Evolutionary conservation across 495 filamentous ascomycete species (phyloP).

Genomic region (Podospora pseudocomata): DNA sequence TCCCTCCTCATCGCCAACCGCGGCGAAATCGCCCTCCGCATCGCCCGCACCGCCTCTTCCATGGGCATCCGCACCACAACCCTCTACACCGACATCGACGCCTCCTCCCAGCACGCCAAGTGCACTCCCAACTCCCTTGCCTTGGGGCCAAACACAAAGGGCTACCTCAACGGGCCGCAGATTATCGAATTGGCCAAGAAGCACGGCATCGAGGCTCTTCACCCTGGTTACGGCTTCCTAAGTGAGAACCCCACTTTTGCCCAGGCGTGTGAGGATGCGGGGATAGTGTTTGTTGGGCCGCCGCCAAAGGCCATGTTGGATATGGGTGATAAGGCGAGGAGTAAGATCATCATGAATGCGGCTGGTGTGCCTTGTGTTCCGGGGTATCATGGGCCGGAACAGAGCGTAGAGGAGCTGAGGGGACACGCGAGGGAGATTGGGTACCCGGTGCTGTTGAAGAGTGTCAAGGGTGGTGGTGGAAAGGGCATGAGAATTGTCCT

Average conservation of each 20-base stretch:
- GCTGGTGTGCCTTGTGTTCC: constrained; percentile 95
- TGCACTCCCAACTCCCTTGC: constrained; percentile 78
- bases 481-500: constrained; percentile 98
- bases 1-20: constrained; percentile 95
- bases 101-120: constrained; percentile 79
- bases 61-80: constrained; percentile 93
- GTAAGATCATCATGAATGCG: constrained; percentile 90
- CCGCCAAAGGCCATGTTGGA: constrained; percentile 90
- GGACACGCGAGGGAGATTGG: constrained; percentile 73
- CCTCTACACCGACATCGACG: constrained; percentile 91
- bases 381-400: constrained; percentile 87
- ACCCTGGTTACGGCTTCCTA: constrained; percentile 96
- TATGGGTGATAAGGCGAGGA: constrained; percentile 92
- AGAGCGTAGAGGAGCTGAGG: constrained; percentile 68
- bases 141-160: constrained; percentile 54
- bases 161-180: constrained; percentile 84
- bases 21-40: constrained; percentile 93
- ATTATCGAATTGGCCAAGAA: constrained; percentile 85
- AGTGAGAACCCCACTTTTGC: constrained; percentile 95
- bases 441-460: constrained; percentile 94
- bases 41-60: constrained; percentile 76
- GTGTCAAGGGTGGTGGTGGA: constrained; percentile 92
- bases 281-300: constrained; percentile 91
- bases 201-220: constrained; percentile 81
- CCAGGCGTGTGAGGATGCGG: constrained; percentile 80